Evolutionary conservation across 106 monocot species (phyloP).

Genomic region (Apostasia shenzhenica): DNA sequence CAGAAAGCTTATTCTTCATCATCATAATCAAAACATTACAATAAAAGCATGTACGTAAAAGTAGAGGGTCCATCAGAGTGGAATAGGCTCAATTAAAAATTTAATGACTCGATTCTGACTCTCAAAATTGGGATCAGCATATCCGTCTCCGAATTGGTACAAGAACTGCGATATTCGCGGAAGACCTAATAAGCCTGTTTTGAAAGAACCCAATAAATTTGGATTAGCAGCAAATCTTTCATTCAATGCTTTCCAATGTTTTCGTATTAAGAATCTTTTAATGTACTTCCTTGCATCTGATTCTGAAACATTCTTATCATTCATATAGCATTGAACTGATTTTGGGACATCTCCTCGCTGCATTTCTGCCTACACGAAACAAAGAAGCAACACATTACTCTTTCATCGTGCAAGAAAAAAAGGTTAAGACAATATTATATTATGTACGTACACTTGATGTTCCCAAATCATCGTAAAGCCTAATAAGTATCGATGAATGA

Average conservation of each 20-base stretch:
- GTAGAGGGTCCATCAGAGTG: too few species aligned
- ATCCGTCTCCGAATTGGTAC: conserved; percentile 11
- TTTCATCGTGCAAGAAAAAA: too few species aligned
- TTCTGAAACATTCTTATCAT: conserved; percentile 1
- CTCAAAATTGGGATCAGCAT: neutral
- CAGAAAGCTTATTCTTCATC: too few species aligned
- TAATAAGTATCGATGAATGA: neutral
- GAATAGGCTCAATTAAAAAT: too few species aligned
- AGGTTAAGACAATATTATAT: too few species aligned
- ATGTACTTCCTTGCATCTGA: conserved; percentile 1
- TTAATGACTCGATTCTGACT: too few species aligned
- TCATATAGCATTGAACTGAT: conserved; percentile 6
- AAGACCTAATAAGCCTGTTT: conserved; percentile 1
- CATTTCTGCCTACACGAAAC: neutral
- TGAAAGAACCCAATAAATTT: neutral
- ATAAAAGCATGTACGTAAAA: too few species aligned
- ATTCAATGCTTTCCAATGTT: conserved; percentile 7
- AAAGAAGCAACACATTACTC: too few species aligned
- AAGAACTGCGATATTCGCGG: conserved; percentile 11
- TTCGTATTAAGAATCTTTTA: neutral
- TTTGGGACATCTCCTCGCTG: conserved; percentile 6
- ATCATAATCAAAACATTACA: too few species aligned
- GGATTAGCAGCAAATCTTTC: neutral
- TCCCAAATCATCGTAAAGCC: conserved; percentile 15
- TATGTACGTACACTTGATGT: conserved; percentile 4